Conservation (phyloP, 1,139 yeast species). For the Hansenula anomala region DNA sequence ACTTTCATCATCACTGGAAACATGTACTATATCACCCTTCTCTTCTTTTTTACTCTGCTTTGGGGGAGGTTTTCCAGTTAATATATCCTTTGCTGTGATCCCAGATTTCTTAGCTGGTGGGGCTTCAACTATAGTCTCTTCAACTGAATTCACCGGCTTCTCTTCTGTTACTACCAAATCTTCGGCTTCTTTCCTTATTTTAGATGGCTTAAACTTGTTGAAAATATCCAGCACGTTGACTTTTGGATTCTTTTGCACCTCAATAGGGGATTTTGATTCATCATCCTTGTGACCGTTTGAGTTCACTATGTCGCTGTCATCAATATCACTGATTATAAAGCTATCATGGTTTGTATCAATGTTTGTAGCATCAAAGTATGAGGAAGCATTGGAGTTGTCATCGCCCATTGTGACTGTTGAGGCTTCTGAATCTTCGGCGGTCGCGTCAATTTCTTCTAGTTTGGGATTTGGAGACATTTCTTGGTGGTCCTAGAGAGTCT, state of each 20-base stretch:
- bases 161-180: not conserved
- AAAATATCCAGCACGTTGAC: slow-evolving; percentile 9
- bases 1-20: not conserved
- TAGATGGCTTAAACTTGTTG: slow-evolving; percentile 3
- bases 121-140: not conserved
- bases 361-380: not conserved
- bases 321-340: slow-evolving; percentile 5
- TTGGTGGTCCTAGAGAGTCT: not conserved
- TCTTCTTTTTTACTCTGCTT: not conserved
- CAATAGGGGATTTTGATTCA: not conserved
- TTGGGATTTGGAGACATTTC: not conserved
- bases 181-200: not conserved
- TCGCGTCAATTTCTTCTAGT: not conserved
- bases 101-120: slow-evolving; percentile 2
- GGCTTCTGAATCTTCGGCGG: slow-evolving; percentile 1
- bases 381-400: not conserved
- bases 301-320: not conserved
- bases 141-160: not conserved
- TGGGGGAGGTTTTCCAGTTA: slow-evolving; percentile 5
- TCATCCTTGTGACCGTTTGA: not conserved
- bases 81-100: slow-evolving; percentile 10
- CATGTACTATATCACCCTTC: not conserved
- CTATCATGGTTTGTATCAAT: not conserved
- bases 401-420: not conserved
- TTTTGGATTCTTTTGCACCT: not conserved